These are phyloP conservation scores for Biscogniauxia sp. DNA, from an alignment of 2,329 filamentous ascomycete genomes.

Conservation along the genomic window DNA sequence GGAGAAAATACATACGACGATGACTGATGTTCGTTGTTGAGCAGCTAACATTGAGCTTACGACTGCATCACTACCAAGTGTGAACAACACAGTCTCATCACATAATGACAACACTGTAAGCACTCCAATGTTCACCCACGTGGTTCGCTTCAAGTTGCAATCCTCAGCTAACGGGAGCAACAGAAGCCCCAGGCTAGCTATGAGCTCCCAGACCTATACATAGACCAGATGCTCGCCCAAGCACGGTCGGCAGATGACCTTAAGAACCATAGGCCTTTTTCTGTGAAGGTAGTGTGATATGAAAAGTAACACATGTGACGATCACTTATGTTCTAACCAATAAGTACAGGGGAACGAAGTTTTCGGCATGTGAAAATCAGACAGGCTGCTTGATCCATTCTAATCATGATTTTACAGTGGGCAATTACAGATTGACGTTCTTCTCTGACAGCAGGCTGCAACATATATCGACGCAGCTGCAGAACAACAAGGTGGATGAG, in stretches of 20 bases:
- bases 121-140: neutral
- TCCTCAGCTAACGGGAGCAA: neutral
- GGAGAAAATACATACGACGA: no score
- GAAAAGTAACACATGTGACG: no score
- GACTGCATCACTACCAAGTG: no score
- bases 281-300: conserved; percentile 22
- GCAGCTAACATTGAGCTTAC: no score
- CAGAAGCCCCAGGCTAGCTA: conserved; percentile 6
- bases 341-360: conserved; percentile 28
- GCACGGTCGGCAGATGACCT: conserved; percentile 12
- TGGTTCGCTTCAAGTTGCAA: neutral
- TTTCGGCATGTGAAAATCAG: conserved; percentile 20
- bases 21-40: no score
- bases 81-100: conserved; percentile 7
- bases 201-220: conserved; percentile 24
- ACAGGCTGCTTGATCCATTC: conserved; percentile 1
- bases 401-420: conserved; percentile 15
- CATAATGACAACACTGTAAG: conserved; percentile 1
- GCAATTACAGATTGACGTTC: conserved; percentile 28
- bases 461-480: conserved; percentile 28
- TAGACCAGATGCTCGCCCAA: conserved; percentile 27
- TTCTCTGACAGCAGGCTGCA: conserved; percentile 32
- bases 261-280: conserved; percentile 15
- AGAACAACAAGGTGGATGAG: conserved; percentile 31
- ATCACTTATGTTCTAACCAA: conserved; percentile 4